These are phyloP conservation scores for Cyberlindnera subsufficiens DNA, from an alignment of 805 yeast species.

Conservation along the genomic window DNA sequence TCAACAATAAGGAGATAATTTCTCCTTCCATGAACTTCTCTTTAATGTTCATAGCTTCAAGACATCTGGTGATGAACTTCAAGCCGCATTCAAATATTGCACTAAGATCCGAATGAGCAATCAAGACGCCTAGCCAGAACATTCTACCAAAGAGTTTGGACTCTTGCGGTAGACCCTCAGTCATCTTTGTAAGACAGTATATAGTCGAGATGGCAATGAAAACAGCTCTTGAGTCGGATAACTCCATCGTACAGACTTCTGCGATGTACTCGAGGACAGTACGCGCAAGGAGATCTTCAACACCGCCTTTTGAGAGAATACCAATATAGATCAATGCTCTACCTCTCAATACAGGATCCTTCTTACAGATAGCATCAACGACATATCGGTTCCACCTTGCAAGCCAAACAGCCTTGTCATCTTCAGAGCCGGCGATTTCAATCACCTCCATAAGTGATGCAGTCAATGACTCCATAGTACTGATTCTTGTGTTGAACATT, in stretches of 20 bases:
- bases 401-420: constrained; percentile 50
- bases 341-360: constrained; percentile 54
- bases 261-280: constrained; percentile 29
- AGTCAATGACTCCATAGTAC: constrained; percentile 52
- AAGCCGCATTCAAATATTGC: constrained; percentile 35
- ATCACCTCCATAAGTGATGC: constrained; percentile 48
- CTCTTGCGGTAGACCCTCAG: constrained; percentile 31
- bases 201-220: constrained; percentile 29
- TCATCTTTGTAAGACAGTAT: constrained; percentile 34
- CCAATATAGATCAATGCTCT: constrained; percentile 69
- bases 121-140: constrained; percentile 32
- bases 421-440: constrained; percentile 40
- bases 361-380: constrained; percentile 53
- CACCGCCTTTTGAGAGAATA: constrained; percentile 55
- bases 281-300: constrained; percentile 47
- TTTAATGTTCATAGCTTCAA: constrained; percentile 28
- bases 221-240: constrained; percentile 19
- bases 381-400: constrained; percentile 61
- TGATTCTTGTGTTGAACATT: constrained; percentile 33
- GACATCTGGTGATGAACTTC: constrained; percentile 30
- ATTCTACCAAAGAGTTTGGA: constrained; percentile 25
- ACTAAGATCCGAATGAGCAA: constrained; percentile 28
- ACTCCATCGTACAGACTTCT: constrained; percentile 25
- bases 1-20: constrained; percentile 25
- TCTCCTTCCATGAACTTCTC: constrained; percentile 22